Evolutionary conservation across 345 rosid genomes (phyloP).

Genomic region (Brassica cretica): DNA sequence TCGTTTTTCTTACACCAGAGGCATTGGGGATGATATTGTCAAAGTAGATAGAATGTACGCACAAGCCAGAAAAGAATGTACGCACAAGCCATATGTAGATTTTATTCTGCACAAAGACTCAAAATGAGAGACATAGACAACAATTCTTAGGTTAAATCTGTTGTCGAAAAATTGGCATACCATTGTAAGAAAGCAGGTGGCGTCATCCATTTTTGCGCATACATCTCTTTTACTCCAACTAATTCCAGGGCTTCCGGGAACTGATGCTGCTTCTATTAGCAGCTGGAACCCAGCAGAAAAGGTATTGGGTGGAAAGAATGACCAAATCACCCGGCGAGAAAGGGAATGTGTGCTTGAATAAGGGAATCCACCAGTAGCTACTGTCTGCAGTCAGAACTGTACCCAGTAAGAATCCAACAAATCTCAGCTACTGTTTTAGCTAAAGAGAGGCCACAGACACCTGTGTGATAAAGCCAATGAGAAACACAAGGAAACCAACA

Average conservation of each 20-base stretch:
- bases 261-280: slow-evolving; percentile 54
- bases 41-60: slow-evolving; percentile 53
- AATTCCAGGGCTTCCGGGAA: slow-evolving; percentile 59
- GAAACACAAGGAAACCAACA: slow-evolving; percentile 73
- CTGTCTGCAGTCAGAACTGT: slow-evolving; percentile 49
- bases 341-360: slow-evolving; percentile 36
- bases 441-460: slow-evolving; percentile 39
- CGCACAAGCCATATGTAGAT: slow-evolving; percentile 65
- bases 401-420: slow-evolving; percentile 19
- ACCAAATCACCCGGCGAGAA: slow-evolving; percentile 53
- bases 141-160: slow-evolving; percentile 9
- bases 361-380: slow-evolving; percentile 56
- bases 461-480: slow-evolving; percentile 77
- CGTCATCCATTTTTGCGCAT: slow-evolving; percentile 44
- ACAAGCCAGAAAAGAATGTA: slow-evolving; percentile 66
- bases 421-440: slow-evolving; percentile 16
- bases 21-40: slow-evolving; percentile 85
- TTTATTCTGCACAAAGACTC: slow-evolving; percentile 57
- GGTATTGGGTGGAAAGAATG: slow-evolving; percentile 85
- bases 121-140: slow-evolving; percentile 7
- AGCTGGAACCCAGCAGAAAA: slow-evolving; percentile 52
- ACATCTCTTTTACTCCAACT: slow-evolving; percentile 66
- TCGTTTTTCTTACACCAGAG: slow-evolving; percentile 72
- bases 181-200: slow-evolving; percentile 62
- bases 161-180: slow-evolving; percentile 45